Conservation (phyloP, 2,329 filamentous ascomycete genomes). For the Phaeosphaeriaceae sp. region DNA sequence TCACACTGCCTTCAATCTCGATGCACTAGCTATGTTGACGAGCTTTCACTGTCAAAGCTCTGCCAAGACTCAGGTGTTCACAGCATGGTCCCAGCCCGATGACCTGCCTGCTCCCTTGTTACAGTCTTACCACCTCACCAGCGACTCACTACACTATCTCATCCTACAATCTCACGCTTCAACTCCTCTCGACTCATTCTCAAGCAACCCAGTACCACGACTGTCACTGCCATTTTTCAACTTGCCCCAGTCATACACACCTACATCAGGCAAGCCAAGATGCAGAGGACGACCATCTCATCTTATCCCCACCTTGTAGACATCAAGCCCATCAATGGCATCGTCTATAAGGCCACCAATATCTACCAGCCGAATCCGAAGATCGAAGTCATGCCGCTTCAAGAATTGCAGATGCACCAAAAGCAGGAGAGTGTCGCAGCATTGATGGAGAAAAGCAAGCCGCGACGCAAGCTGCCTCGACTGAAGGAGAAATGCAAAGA, state of each 20-base stretch:
- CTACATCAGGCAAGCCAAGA: background rate
- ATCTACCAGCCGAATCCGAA: background rate
- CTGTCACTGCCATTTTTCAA: too few species aligned
- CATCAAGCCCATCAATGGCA: background rate
- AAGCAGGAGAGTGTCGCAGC: background rate
- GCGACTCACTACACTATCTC: background rate
- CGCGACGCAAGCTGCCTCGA: background rate
- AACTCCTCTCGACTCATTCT: background rate
- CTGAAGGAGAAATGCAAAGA: background rate
- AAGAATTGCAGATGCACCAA: background rate
- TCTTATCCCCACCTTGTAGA: background rate
- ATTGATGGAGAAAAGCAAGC: background rate
- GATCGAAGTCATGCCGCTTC: background rate
- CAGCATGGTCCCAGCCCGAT: background rate
- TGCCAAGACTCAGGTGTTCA: background rate
- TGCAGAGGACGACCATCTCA: background rate
- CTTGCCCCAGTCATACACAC: background rate
- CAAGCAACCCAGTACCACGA: background rate
- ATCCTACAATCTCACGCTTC: background rate
- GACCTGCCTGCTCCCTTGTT: background rate
- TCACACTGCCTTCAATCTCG: background rate
- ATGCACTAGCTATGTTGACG: background rate
- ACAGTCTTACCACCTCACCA: background rate
- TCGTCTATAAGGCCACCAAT: background rate
- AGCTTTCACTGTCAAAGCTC: background rate